These are phyloP conservation scores for Auricularia auricula-judae DNA, from an alignment of 768 basidiomycete species.

Conservation along the genomic window DNA sequence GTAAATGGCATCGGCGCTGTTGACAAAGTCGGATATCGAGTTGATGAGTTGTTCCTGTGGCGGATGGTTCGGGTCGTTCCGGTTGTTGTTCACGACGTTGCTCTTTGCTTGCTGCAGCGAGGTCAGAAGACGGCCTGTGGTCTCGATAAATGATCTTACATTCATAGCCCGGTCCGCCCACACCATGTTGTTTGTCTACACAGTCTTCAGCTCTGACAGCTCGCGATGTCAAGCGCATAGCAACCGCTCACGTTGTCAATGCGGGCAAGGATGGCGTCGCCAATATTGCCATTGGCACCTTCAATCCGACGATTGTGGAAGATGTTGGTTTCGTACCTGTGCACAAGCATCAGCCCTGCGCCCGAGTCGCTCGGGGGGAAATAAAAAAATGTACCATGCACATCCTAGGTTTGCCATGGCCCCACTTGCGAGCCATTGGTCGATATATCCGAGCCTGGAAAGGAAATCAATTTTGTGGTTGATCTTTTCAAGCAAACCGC, in stretches of 20 bases:
- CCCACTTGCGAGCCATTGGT: not conserved
- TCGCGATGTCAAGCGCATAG: not conserved
- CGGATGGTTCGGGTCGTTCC: not conserved
- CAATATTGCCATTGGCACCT: not conserved
- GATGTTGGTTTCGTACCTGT: not conserved
- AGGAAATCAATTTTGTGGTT: not conserved
- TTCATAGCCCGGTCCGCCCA: not conserved
- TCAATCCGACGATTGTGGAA: not conserved
- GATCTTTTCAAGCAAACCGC: not conserved
- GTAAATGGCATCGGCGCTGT: not conserved
- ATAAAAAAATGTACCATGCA: not conserved
- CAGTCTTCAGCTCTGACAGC: not conserved
- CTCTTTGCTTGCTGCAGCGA: not conserved
- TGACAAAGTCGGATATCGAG: not conserved
- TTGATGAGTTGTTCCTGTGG: not conserved
- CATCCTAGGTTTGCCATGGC: not conserved
- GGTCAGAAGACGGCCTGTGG: not conserved
- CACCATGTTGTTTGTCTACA: not conserved
- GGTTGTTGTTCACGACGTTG: not conserved
- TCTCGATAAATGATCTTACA: not conserved
- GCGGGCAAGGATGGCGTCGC: not conserved
- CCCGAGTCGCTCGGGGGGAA: not conserved
- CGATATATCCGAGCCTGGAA: not conserved
- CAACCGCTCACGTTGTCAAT: not conserved
- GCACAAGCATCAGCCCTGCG: not conserved